Conservation (phyloP, 768 basidiomycete species). For the Boletus pseudopeckii region DNA sequence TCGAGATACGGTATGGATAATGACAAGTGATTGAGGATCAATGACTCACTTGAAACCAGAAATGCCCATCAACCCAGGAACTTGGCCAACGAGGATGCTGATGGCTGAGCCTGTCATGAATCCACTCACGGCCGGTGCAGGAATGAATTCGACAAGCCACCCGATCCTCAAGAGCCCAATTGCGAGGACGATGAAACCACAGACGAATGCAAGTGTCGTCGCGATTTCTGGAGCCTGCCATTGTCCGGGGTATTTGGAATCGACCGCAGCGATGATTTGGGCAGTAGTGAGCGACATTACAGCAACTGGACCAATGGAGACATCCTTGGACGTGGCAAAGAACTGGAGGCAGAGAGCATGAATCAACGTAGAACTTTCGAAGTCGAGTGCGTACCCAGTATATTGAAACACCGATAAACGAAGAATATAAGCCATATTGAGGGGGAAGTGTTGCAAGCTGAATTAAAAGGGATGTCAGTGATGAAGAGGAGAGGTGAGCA, state of each 20-base stretch:
- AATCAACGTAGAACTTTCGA: neutral
- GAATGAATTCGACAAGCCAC: constrained; percentile 95
- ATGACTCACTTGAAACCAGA: constrained; percentile 70
- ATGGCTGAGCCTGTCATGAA: constrained; percentile 99
- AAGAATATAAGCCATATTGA: constrained; percentile 92
- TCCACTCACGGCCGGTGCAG: constrained; percentile 76
- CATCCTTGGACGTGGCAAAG: constrained; percentile 97
- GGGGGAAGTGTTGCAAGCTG: constrained; percentile 81
- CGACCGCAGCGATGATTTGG: constrained; percentile 71
- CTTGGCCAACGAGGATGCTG: constrained; percentile 83
- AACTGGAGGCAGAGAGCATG: constrained; percentile 44
- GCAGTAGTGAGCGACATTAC: constrained; percentile 93
- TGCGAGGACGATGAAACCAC: constrained; percentile 86
- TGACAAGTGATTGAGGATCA: neutral
- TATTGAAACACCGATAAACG: constrained; percentile 81
- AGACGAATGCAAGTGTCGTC: constrained; percentile 77
- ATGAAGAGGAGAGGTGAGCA: neutral
- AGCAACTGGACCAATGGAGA: constrained; percentile 98
- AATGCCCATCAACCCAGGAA: constrained; percentile 88
- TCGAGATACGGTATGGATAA: constrained; percentile 3
- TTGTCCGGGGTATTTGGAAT: constrained; percentile 47
- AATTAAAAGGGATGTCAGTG: neutral
- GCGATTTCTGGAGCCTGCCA: constrained; percentile 78
- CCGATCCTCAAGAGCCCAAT: constrained; percentile 89
- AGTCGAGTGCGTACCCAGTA: constrained; percentile 62